Evolutionary conservation across 176 grass and related monocot genomes (phyloP).

Genomic region (Triticum timopheevii): DNA sequence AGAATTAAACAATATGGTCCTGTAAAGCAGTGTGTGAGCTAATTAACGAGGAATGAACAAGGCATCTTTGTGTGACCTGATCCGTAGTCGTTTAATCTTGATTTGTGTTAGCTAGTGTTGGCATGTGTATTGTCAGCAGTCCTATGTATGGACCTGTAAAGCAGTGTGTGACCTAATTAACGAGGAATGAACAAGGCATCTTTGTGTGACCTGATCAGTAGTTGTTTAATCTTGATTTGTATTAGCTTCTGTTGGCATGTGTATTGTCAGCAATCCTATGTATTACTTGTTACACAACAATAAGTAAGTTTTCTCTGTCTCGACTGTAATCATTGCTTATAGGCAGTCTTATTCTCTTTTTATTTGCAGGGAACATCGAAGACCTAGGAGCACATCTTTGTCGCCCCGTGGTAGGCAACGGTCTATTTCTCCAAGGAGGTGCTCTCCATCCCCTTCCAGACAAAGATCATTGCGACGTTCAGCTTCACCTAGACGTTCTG

Average conservation of each 20-base stretch:
- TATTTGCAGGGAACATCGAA: constrained; percentile 47
- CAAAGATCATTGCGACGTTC: constrained; percentile 44
- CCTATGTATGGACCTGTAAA: background rate
- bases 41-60: background rate
- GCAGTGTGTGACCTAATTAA: background rate
- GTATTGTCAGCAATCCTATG: background rate
- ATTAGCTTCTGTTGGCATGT: background rate
- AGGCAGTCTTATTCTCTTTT: background rate
- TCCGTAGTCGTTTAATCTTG: background rate
- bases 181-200: background rate
- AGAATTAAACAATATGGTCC: background rate
- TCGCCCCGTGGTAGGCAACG: constrained; percentile 45
- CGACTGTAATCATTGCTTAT: constrained; percentile 13
- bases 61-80: background rate
- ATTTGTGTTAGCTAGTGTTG: background rate
- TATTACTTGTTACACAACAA: background rate
- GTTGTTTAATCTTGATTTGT: background rate
- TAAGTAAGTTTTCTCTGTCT: background rate
- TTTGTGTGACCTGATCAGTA: background rate
- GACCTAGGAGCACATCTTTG: constrained; percentile 52
- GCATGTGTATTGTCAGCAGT: background rate
- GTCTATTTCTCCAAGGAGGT: constrained; percentile 67
- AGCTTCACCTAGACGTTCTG: constrained; percentile 51
- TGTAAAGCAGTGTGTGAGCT: background rate
- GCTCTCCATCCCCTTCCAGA: constrained; percentile 44